Conservation (phyloP, 2,329 filamentous ascomycete genomes). For the Conoideocrella luteorostrata region DNA sequence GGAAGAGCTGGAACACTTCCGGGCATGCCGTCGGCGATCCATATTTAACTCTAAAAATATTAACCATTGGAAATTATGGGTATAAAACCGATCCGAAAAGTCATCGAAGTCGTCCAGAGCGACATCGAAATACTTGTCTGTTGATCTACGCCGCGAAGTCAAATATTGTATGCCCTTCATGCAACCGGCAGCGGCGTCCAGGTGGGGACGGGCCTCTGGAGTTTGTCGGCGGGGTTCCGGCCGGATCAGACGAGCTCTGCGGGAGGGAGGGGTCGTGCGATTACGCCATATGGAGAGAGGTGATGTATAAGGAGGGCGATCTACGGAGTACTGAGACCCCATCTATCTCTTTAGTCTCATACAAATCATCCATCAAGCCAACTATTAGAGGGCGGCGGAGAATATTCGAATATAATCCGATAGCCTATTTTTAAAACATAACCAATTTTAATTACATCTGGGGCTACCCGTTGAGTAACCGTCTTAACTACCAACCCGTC, state of each 20-base stretch:
- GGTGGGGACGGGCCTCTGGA: not conserved
- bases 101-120: too few species aligned
- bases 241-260: not conserved
- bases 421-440: too few species aligned
- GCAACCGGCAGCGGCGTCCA: not conserved
- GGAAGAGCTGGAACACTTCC: not conserved
- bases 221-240: not conserved
- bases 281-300: conserved; percentile 6
- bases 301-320: not conserved
- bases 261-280: conserved; percentile 1
- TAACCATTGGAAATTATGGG: too few species aligned
- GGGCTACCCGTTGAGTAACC: not conserved
- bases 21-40: too few species aligned
- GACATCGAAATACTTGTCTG: too few species aligned
- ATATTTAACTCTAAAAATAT: too few species aligned
- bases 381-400: too few species aligned
- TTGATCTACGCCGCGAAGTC: too few species aligned
- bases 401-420: too few species aligned
- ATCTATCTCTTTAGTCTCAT: not conserved
- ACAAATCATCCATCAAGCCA: too few species aligned
- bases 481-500: not conserved
- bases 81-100: too few species aligned
- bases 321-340: not conserved
- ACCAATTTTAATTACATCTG: not conserved
- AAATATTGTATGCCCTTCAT: not conserved